Evolutionary conservation across 345 rosid genomes (phyloP).

Genomic region (Sapria himalayana): DNA sequence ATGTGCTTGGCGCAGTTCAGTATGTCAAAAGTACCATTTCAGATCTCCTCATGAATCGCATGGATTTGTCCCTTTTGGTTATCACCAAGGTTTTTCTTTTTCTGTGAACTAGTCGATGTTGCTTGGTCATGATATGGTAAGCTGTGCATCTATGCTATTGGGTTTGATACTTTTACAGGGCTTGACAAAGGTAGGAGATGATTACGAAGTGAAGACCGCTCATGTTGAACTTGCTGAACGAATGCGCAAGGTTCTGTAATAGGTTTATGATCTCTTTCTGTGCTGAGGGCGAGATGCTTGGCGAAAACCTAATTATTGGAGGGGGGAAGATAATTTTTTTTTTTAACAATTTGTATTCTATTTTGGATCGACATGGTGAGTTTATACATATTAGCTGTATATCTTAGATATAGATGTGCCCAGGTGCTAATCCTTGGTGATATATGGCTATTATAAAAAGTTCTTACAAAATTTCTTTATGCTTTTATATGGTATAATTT

Average conservation of each 20-base stretch:
- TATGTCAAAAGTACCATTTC: conserved; percentile 76
- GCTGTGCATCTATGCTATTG: conserved; percentile 7
- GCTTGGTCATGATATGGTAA: conserved; percentile 2
- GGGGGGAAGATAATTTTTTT: too few species aligned
- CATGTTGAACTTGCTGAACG: conserved; percentile 97
- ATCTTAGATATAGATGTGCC: too few species aligned
- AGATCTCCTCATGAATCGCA: conserved; percentile 95
- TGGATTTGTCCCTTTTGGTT: conserved; percentile 92
- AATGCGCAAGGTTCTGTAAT: conserved; percentile 67
- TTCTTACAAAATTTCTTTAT: too few species aligned
- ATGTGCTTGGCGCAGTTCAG: conserved; percentile 69
- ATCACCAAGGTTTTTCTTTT: conserved; percentile 59
- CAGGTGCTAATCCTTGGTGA: too few species aligned
- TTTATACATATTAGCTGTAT: too few species aligned
- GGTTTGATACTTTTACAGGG: conserved; percentile 39
- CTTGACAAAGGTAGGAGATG: conserved; percentile 83
- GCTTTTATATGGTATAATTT: too few species aligned
- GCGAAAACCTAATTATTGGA: too few species aligned
- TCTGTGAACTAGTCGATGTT: not conserved
- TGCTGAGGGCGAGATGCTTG: too few species aligned
- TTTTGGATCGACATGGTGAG: too few species aligned
- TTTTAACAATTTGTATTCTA: too few species aligned
- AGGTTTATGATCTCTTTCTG: not conserved
- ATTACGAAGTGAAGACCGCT: conserved; percentile 87
- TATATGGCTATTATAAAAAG: too few species aligned